Percentiles rank a stretch among this genome's conserved stretches.
These are phyloP conservation scores for Casuarina glauca DNA, from an alignment of 306 rosid species.

Conservation along the genomic window DNA sequence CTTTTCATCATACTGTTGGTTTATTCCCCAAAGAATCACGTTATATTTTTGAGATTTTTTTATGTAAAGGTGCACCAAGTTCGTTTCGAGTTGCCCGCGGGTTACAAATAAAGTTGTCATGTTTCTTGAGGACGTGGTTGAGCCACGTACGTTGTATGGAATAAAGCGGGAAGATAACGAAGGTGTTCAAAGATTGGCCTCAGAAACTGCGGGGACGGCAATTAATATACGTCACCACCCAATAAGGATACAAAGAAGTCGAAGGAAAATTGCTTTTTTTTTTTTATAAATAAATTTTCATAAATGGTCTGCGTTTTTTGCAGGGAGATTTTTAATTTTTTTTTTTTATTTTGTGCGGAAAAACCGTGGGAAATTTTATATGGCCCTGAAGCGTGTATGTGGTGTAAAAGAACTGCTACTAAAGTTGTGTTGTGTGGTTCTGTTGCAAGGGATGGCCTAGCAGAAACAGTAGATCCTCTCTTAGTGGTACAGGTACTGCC, in stretches of 20 bases:
- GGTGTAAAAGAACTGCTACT: slow-evolving; percentile 20
- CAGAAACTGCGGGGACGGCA: slow-evolving; percentile 3
- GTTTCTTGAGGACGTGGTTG: slow-evolving; percentile 50
- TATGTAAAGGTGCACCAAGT: slow-evolving; percentile 32
- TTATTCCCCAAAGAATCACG: too few relatives aligned
- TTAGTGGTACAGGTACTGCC: slow-evolving; percentile 39
- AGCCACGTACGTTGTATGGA: slow-evolving; percentile 65
- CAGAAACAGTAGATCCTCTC: slow-evolving; percentile 47
- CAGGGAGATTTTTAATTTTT: slow-evolving; percentile 37
- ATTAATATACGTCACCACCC: not conserved
- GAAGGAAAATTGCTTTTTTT: not conserved
- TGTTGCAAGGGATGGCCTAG: slow-evolving; percentile 47
- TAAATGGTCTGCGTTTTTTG: slow-evolving; percentile 28
- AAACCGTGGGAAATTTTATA: slow-evolving; percentile 50
- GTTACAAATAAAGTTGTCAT: not conserved
- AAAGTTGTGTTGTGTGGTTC: slow-evolving; percentile 60
- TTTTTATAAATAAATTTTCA: not conserved
- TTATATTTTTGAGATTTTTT: not conserved
- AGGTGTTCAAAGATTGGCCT: slow-evolving; percentile 39
- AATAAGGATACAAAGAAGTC: slow-evolving; percentile 17
- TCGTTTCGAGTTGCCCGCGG: slow-evolving; percentile 11
- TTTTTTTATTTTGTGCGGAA: slow-evolving; percentile 22
- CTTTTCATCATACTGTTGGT: not conserved
- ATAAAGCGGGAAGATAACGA: slow-evolving; percentile 56
- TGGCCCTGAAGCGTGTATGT: slow-evolving; percentile 56